These are phyloP conservation scores for Trypanosoma mega DNA, from an alignment of 208 protist genomes.

Conservation along the genomic window DNA sequence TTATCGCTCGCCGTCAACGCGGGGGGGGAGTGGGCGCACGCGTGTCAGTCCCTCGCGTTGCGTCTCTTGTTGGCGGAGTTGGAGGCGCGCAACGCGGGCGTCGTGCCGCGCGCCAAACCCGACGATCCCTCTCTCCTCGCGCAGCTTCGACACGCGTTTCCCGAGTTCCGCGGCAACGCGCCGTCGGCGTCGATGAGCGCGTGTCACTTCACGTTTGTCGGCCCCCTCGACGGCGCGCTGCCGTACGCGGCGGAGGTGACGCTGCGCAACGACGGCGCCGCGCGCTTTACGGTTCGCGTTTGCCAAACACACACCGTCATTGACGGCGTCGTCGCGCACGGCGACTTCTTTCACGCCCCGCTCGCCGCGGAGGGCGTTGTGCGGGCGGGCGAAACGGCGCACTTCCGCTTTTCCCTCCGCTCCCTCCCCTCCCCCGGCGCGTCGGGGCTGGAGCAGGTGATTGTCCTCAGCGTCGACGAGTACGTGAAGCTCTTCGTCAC, in stretches of 20 bases:
- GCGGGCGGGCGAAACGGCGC: slow-evolving; percentile 54
- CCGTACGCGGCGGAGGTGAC: slow-evolving; percentile 40
- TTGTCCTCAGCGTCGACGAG: slow-evolving; percentile 66
- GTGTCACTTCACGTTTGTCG: slow-evolving; percentile 62
- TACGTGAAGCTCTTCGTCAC: slow-evolving; percentile 73
- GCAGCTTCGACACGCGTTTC: slow-evolving; percentile 62
- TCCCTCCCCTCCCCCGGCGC: slow-evolving; percentile 41
- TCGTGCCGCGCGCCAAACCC: slow-evolving; percentile 46
- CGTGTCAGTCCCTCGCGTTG: slow-evolving; percentile 73
- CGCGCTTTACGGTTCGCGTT: slow-evolving; percentile 45
- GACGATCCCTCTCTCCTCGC: slow-evolving; percentile 62
- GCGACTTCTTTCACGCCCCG: slow-evolving; percentile 46
- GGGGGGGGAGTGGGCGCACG: slow-evolving; percentile 55
- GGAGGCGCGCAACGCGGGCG: slow-evolving; percentile 42
- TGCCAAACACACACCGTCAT: slow-evolving; percentile 71
- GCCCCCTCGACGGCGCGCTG: slow-evolving; percentile 23
- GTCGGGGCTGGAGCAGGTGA: slow-evolving; percentile 67
- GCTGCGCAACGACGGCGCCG: slow-evolving; percentile 59
- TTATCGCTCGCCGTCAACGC: slow-evolving; percentile 55
- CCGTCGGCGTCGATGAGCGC: slow-evolving; percentile 53
- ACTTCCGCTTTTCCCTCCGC: slow-evolving; percentile 49
- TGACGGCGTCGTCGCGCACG: slow-evolving; percentile 55
- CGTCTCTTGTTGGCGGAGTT: slow-evolving; percentile 60
- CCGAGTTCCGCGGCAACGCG: slow-evolving; percentile 43
- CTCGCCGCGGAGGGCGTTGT: slow-evolving; percentile 42